Evolutionary conservation across 176 grass and related monocot species (phyloP).

Genomic region (Luzula sylvatica): DNA sequence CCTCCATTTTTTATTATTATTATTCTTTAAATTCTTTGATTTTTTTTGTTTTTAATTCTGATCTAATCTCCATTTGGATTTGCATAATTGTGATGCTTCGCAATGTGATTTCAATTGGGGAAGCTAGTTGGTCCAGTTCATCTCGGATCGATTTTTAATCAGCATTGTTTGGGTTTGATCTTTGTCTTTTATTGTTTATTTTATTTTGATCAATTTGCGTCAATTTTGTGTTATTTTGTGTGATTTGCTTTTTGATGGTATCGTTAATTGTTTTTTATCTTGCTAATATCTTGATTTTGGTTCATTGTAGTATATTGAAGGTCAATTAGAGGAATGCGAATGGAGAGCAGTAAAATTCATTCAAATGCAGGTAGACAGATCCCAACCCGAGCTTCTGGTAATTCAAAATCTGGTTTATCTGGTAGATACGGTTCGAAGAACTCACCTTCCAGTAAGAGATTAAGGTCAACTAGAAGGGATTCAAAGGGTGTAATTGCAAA

Average conservation of each 20-base stretch:
- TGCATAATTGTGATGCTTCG: neutral
- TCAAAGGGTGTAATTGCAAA: neutral
- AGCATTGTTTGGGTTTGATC: neutral
- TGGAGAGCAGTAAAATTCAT: constrained; percentile 33
- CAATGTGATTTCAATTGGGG: neutral
- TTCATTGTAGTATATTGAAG: neutral
- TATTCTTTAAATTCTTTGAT: neutral
- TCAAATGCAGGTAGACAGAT: constrained; percentile 21
- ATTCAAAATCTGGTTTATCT: constrained; percentile 18
- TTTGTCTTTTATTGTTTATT: no score
- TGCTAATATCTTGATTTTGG: no score
- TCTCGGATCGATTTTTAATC: neutral
- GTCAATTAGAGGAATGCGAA: constrained; percentile 3
- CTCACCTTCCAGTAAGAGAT: constrained; percentile 2
- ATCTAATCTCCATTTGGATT: constrained; percentile 3
- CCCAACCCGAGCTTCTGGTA: constrained; percentile 6
- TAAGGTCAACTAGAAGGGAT: constrained; percentile 21
- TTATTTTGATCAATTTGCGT: neutral
- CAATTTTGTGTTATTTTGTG: neutral
- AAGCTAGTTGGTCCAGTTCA: neutral
- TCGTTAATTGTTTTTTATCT: no score
- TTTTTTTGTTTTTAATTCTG: neutral
- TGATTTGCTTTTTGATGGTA: neutral
- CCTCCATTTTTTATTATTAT: constrained; percentile 4
- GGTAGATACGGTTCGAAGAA: constrained; percentile 27